A percentile compares a stretch with the other conserved stretches of the same genome.
Conservation (phyloP, 495 filamentous ascomycete species). For the Paragyromitra xinjiangensis region DNA sequence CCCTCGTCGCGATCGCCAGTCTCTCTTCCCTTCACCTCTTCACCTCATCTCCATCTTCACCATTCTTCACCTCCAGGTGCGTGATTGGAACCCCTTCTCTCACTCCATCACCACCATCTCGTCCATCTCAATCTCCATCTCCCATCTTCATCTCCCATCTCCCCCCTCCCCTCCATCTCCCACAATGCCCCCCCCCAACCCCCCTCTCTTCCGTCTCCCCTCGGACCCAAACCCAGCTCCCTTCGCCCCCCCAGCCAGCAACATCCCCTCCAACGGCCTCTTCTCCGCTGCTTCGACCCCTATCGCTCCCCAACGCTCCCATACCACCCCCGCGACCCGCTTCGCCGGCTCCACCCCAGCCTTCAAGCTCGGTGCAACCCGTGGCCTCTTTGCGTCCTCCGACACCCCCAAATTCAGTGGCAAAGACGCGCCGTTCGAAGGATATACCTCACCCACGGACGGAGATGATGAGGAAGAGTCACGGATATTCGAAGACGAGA, state of each 20-base stretch:
- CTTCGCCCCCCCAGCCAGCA: slow-evolving; percentile 44
- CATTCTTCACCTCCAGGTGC: not conserved
- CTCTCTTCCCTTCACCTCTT: not conserved
- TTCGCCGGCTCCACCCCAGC: slow-evolving; percentile 54
- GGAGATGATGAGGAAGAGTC: slow-evolving; percentile 43
- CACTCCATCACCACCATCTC: slow-evolving; percentile 4
- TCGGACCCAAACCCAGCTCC: slow-evolving; percentile 13
- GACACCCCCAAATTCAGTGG: slow-evolving; percentile 27
- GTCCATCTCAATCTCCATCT: not conserved
- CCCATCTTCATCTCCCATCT: too few relatives aligned
- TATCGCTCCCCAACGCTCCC: slow-evolving; percentile 25
- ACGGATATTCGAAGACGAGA: slow-evolving; percentile 50
- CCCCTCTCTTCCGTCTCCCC: slow-evolving; percentile 40
- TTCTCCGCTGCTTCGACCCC: slow-evolving; percentile 52
- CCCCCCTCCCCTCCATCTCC: not conserved
- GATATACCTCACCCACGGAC: slow-evolving; percentile 43
- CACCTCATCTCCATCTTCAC: not conserved
- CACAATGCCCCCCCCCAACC: slow-evolving; percentile 15
- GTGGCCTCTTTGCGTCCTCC: slow-evolving; percentile 28
- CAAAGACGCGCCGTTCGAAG: slow-evolving; percentile 12
- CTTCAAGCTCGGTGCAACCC: slow-evolving; percentile 17
- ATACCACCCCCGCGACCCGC: slow-evolving; percentile 43
- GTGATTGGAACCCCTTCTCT: not conserved
- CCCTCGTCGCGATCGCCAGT: slow-evolving; percentile 33
- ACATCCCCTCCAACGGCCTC: slow-evolving; percentile 51